Percentiles rank a stretch among this genome's conserved stretches.
Conservation (phyloP, 148 eudicot species). For the Amaranthus palmeri region DNA sequence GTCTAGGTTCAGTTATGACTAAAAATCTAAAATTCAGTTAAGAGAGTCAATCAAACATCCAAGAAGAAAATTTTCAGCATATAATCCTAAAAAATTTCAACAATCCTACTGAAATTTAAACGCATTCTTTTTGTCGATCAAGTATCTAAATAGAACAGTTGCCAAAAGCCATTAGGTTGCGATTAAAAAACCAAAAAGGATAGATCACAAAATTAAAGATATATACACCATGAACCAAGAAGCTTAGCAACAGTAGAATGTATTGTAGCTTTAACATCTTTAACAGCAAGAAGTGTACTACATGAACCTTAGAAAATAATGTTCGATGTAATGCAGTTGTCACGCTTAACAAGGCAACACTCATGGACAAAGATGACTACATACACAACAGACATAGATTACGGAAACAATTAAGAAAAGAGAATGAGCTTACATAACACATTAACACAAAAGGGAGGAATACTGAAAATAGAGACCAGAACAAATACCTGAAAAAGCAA, state of each 20-base stretch:
- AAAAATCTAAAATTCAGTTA: not conserved
- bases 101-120: not conserved
- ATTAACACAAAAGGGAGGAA: not conserved
- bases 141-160: not conserved
- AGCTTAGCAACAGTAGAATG: not conserved
- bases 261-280: not conserved
- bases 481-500: not conserved
- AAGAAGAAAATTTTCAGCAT: not conserved
- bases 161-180: not conserved
- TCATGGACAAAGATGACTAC: not conserved
- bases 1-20: not conserved
- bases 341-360: not conserved
- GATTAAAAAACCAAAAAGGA: not conserved
- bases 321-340: not conserved
- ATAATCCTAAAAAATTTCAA: not conserved
- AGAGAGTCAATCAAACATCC: too few species aligned
- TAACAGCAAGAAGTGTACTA: not conserved
- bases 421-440: not conserved
- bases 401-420: not conserved
- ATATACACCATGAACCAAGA: too few species aligned
- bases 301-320: not conserved
- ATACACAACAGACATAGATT: not conserved
- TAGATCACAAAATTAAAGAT: not conserved
- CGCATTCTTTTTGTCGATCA: not conserved
- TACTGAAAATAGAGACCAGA: not conserved